Percentiles rank a stretch among this genome's conserved stretches.
Conservation (phyloP, 1,284 basidiomycete species). For the Irpex lacteus region DNA sequence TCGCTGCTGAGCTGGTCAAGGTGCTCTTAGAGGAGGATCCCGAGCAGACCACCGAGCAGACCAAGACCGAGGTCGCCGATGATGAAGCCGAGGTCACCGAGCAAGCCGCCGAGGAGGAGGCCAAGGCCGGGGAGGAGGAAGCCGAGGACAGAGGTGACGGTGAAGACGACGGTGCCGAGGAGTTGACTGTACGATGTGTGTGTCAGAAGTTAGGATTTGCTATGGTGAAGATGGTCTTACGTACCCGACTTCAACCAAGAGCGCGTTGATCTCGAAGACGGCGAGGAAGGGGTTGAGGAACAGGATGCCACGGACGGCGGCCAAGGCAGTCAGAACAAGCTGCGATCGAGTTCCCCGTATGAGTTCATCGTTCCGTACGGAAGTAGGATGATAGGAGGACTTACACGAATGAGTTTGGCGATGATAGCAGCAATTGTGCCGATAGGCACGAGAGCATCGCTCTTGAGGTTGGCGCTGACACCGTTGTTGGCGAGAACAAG, state of each 20-base stretch:
- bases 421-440: not conserved
- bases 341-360: not conserved
- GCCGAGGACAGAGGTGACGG: slow-evolving; percentile 29
- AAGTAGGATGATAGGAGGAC: not conserved
- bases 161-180: slow-evolving; percentile 20
- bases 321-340: not conserved
- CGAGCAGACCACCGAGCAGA: slow-evolving; percentile 20
- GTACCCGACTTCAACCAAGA: not conserved
- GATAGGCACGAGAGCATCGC: not conserved
- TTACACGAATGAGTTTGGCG: not conserved
- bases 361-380: not conserved
- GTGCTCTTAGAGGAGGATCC: slow-evolving; percentile 14
- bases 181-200: not conserved
- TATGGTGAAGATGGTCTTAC: not conserved
- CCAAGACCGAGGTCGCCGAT: slow-evolving; percentile 22
- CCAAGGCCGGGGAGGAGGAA: slow-evolving; percentile 17
- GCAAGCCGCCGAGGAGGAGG: slow-evolving; percentile 18
- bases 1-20: not conserved
- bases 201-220: not conserved
- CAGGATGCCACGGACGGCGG: not conserved
- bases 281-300: not conserved
- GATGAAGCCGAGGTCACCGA: slow-evolving; percentile 15
- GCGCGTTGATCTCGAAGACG: not conserved
- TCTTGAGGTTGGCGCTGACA: not conserved
- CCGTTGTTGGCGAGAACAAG: not conserved